Percentiles rank a stretch among this genome's conserved stretches.
These are phyloP conservation scores for Russula sp. DNA, from an alignment of 768 basidiomycete species.

Conservation along the genomic window DNA sequence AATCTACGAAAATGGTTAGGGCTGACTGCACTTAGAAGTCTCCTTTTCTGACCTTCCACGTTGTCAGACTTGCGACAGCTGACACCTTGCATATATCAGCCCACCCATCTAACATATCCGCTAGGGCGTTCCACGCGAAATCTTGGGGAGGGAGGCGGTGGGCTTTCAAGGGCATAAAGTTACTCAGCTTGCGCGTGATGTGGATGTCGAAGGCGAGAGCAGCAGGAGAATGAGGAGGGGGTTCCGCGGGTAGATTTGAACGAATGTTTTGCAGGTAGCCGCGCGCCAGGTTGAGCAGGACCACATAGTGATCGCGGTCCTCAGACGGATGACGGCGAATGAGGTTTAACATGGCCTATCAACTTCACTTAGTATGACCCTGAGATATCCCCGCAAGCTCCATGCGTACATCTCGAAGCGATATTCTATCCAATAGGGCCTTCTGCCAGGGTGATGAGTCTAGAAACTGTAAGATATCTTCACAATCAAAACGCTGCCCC, in stretches of 20 bases:
- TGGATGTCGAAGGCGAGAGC: conserved; percentile 60
- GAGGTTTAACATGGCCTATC: conserved; percentile 50
- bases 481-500: not conserved
- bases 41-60: conserved; percentile 57
- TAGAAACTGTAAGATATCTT: conserved; percentile 9
- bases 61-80: conserved; percentile 43
- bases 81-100: conserved; percentile 51
- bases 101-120: conserved; percentile 52
- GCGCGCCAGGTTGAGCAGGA: conserved; percentile 43
- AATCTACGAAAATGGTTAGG: conserved; percentile 36
- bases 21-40: not conserved
- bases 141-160: conserved; percentile 50
- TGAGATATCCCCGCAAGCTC: not conserved
- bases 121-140: conserved; percentile 51
- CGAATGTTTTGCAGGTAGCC: conserved; percentile 44
- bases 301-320: conserved; percentile 39
- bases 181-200: conserved; percentile 63
- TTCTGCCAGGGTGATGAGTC: conserved; percentile 26
- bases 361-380: not conserved
- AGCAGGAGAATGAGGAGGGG: conserved; percentile 47
- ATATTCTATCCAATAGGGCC: conserved; percentile 26
- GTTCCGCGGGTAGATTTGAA: conserved; percentile 39
- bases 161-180: conserved; percentile 65
- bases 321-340: conserved; percentile 45
- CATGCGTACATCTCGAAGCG: conserved; percentile 25